Evolutionary conservation across 805 yeast species (phyloP).

Genomic region (Monosporozyma aerobia): DNA sequence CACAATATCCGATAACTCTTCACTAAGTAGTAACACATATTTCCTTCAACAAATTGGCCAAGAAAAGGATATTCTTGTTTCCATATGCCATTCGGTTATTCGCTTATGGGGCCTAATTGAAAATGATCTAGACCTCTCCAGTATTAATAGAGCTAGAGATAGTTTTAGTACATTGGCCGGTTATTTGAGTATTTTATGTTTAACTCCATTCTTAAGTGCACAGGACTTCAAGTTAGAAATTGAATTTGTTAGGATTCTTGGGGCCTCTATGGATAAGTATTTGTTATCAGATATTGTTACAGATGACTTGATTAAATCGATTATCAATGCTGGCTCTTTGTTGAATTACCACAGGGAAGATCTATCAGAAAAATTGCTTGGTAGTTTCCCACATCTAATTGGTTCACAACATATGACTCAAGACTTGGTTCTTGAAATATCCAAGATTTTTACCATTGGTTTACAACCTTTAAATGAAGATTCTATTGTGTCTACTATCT

Average conservation of each 20-base stretch:
- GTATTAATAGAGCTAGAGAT: constrained; percentile 12
- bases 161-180: constrained; percentile 33
- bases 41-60: constrained; percentile 17
- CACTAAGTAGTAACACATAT: constrained; percentile 15
- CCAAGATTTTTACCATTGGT: constrained; percentile 56
- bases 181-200: constrained; percentile 26
- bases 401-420: constrained; percentile 44
- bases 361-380: constrained; percentile 29
- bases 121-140: constrained; percentile 14
- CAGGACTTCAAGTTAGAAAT: constrained; percentile 38
- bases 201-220: constrained; percentile 32
- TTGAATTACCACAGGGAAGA: constrained; percentile 34
- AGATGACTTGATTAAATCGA: constrained; percentile 24
- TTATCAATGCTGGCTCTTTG: constrained; percentile 48
- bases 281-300: constrained; percentile 28
- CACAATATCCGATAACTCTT: background rate
- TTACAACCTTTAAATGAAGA: constrained; percentile 67
- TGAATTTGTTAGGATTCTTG: constrained; percentile 38
- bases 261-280: constrained; percentile 42
- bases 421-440: constrained; percentile 41
- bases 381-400: constrained; percentile 43
- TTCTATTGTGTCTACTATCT: constrained; percentile 72
- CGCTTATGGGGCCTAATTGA: constrained; percentile 13
- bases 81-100: constrained; percentile 24
- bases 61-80: constrained; percentile 24